Evolutionary conservation across 2,329 filamentous ascomycete genomes (phyloP), one percentile per base, ranked within the genome.

Genomic region (Dothistroma septosporum): DNA sequence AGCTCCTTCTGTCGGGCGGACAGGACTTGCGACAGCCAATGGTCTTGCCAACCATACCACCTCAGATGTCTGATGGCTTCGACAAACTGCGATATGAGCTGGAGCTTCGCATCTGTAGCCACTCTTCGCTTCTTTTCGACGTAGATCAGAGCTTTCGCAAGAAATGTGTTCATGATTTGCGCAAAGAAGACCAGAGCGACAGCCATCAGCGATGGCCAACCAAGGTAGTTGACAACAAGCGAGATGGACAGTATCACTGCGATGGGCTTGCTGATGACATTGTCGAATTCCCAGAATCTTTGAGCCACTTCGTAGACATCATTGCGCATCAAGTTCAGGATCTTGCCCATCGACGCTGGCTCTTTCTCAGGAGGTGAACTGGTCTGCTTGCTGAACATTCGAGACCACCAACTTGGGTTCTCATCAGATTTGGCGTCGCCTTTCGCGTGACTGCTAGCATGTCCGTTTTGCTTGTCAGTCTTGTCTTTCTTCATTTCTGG

Each of bases 281-380:
- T 80, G 1, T 89, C 83, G 56, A 94, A 89, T 62, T 96, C 92
- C 92, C 92, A 96, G 68, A 96, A 94, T 48, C 78, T 75, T 69
- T 93, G 90, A 2, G 90, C 84, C 44, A 93, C 85, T 71, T 92
- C 89, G 70, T 93, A 94, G 0, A 89, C 90, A 72, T 94, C 90
- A 61, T 81, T 81, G 41, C 91, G 87, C 80, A 96, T 89, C 1
- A 96, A 76, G 68, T 96, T 96, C 62, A 96, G 83, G 55, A 96
- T 94, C 71, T 96, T 96, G 8, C 92, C 92, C 76, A 92, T 93
- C 0, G 90, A 91, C 0, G 92, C 91, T 1, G 88, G 84, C 58
- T 83, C 78, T 59, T 82, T 81, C 11, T 69, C 28, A 61, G 62
- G 58, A 73, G 73, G 49, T 70, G 63, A 35, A 64, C 4, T 44